phyloP scores from a whole-genome alignment of 441 rosid species.

The Raphanus hybrid region DNA sequence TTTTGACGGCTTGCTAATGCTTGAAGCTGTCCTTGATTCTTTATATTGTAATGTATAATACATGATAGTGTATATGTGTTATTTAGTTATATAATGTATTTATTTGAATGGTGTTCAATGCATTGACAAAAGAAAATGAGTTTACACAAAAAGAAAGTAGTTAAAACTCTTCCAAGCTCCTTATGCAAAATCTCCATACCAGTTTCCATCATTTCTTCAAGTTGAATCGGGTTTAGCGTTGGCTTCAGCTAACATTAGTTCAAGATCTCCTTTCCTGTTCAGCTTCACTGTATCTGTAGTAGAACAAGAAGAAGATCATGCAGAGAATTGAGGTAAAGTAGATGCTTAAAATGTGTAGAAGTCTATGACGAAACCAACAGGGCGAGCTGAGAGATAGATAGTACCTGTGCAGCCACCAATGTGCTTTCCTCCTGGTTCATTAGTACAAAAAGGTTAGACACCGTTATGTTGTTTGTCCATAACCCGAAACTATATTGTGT shows the following conservation, averaged over 20 bases:
- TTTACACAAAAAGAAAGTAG: conserved; percentile 10
- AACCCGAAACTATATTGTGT: not conserved
- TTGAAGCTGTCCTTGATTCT: not conserved
- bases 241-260: conserved; percentile 63
- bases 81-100: not conserved
- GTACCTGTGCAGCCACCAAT: conserved; percentile 94
- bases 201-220: conserved; percentile 16
- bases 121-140: conserved; percentile 1
- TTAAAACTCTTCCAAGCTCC: conserved; percentile 22
- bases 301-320: conserved; percentile 5
- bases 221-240: conserved; percentile 30
- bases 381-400: not conserved
- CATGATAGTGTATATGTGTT: not conserved
- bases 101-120: conserved; percentile 19
- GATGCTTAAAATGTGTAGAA: not conserved
- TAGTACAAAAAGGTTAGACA: conserved; percentile 30
- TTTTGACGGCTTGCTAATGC: not conserved
- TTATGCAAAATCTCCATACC: conserved; percentile 30
- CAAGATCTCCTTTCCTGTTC: conserved; percentile 72
- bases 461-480: conserved; percentile 14
- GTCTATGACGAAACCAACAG: not conserved
- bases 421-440: conserved; percentile 82
- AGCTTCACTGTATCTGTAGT: conserved; percentile 72
- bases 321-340: not conserved
- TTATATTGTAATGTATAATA: not conserved